Base-by-base conservation (phyloP, 208 protist genomes). In the Borovskyia barvae region DNA sequence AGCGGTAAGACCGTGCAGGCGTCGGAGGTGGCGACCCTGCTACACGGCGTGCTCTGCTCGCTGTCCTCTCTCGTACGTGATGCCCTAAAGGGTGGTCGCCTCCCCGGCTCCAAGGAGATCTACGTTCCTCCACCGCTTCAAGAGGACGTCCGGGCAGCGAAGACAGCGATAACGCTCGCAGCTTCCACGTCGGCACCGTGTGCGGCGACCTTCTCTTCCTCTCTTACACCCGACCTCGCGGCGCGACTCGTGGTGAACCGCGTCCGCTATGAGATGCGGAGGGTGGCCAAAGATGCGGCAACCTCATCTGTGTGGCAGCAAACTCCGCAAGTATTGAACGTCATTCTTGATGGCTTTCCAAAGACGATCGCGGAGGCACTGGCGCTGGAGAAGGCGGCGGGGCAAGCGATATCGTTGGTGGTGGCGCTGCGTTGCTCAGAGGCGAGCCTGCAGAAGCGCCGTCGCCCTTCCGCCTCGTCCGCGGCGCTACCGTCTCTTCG, bases 301-400 rank as follows among this genome's bases (percentile, higher is more conserved):
- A 8, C 28, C 42, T n/a, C 32, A n/a, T n/a, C n/a, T n/a, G n/a
- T n/a, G n/a, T n/a, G n/a, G n/a, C 37, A 42, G 51, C 36, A 32
- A 43, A 1, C 29, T 17, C 24, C 29, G 28, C 28, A 20, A 5
- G 26, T 68, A 29, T 25, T 65, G 29, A 50, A 75, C 29, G 28
- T 82, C 12, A n/a, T n/a, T n/a, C 46, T 82, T 1, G 75, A 82
- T 24, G 75, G 71, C 35, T 82, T 72, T 41, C 75, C 75, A n/a
- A 63, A 59, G 11, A 75, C 58, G 26, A 62, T 82, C 19, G 59
- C 72, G 39, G 66, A 82, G 56, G 63, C 66, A 5, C 35, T 78
- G 19, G 64, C 58, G n/a, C 60, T 82, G 14, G 75, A 82, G 56
- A 37, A 15, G 24, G 49, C 57, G n/a, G 30, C 66, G 14, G 70